Base-by-base conservation (phyloP, 192 early-diverging fungal species). In the Umbelopsis ramanniana region DNA sequence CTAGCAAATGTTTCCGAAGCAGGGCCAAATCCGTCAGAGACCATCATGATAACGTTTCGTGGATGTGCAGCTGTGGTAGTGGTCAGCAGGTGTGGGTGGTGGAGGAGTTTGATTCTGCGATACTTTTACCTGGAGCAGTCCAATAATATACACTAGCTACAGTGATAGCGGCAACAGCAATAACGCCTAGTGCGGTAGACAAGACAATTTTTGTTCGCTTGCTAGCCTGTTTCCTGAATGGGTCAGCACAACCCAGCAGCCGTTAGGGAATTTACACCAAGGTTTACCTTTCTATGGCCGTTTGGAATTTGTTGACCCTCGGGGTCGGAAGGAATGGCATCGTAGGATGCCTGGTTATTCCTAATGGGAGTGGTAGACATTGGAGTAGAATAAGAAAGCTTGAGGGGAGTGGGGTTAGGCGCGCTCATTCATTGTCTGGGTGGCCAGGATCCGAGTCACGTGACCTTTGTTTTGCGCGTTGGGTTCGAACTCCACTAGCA, bases 11-110 rank as follows among this genome's bases (percentile, higher is more conserved):
- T 77, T 54, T 88, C 85, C 9, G 86, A 86, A 0, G 89, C 80
- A 38, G 83, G 67, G 8, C 89, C 89, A 72, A 90, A 89, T 0
- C 88, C 88, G 70, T 90, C 89, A 0, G 86, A 85, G 10, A 89
- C 75, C 84, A 89, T 89, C 38, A 90, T 79, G 6, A 90, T 85
- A 14, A 90, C 73, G 67, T 84, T 88, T 24, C 50, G 67, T 24
- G 47, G 53, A 4, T 52, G 52, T 23, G 6, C 21, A 46, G 17
- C 10, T 17, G 43, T 40, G 11, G 11, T 43, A 11, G 40, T n/a
- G 40, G 6, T 43, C 40, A 43, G 40, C 11, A 43, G 3, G 29
- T 29, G 29, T 29, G 29, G 29, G 29, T 3, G 12, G 10, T 52
- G 33, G 35, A 26, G 37, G 33, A 43, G 60, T 67, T n/a, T n/a